Percentiles rank a stretch among this genome's conserved stretches.
These are phyloP conservation scores for Funneliformis caledonium DNA, from an alignment of 371 early-diverging fungal species.

Conservation along the genomic window DNA sequence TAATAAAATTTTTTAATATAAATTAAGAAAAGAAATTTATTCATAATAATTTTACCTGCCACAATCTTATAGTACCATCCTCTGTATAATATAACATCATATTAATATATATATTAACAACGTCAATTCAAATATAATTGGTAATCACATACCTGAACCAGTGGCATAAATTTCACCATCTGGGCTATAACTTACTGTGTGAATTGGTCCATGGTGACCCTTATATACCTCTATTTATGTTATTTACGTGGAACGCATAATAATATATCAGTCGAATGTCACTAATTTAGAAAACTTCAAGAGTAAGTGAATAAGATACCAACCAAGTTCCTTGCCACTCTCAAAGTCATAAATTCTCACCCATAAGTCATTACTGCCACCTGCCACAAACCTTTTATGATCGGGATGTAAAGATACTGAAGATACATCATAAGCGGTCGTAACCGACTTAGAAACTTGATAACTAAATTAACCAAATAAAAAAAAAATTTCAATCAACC, in stretches of 20 bases:
- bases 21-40: not conserved
- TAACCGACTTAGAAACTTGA: slow-evolving; percentile 57
- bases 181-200: slow-evolving; percentile 86
- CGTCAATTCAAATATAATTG: not conserved
- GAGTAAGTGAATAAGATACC: not conserved
- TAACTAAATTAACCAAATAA: slow-evolving; percentile 47
- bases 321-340: slow-evolving; percentile 66
- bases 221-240: slow-evolving; percentile 68
- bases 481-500: not conserved
- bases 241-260: not conserved
- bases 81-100: slow-evolving; percentile 47
- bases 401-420: slow-evolving; percentile 81
- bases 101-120: not conserved
- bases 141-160: slow-evolving; percentile 62
- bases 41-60: slow-evolving; percentile 55
- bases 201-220: slow-evolving; percentile 89
- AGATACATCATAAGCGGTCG: slow-evolving; percentile 69
- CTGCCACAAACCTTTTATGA: slow-evolving; percentile 75
- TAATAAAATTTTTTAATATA: not conserved
- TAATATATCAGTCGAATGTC: not conserved
- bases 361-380: slow-evolving; percentile 78
- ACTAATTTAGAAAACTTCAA: not conserved
- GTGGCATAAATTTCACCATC: slow-evolving; percentile 90
- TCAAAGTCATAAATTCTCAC: slow-evolving; percentile 80
- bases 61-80: slow-evolving; percentile 79